Percentiles rank a stretch among this genome's conserved stretches.
Conservation (phyloP, 805 yeast species). For the Saturnispora sekii region DNA sequence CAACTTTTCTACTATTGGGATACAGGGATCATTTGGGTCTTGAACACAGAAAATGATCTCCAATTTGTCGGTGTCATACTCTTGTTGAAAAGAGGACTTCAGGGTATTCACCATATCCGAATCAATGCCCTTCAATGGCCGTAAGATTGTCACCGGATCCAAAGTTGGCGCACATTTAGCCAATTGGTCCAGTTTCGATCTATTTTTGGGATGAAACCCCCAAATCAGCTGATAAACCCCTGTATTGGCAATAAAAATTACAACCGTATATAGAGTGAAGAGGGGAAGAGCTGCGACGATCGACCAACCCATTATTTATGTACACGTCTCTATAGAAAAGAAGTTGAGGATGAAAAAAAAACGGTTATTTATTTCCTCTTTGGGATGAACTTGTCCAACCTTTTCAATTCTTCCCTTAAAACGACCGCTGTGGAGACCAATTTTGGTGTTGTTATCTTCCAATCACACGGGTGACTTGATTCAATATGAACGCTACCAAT, state of each 20-base stretch:
- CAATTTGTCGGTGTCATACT: constrained; percentile 47
- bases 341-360: not conserved
- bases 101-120: constrained; percentile 63
- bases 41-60: constrained; percentile 76
- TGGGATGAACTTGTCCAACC: not conserved
- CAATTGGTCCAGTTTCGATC: constrained; percentile 9
- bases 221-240: constrained; percentile 23
- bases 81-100: constrained; percentile 56
- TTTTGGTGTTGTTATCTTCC: constrained; percentile 8
- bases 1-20: constrained; percentile 43
- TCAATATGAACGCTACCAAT: constrained; percentile 5
- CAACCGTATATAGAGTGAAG: constrained; percentile 24
- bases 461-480: constrained; percentile 3
- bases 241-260: constrained; percentile 18
- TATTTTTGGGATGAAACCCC: constrained; percentile 17
- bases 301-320: not conserved
- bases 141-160: constrained; percentile 63
- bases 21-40: constrained; percentile 50
- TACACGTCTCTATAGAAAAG: not conserved
- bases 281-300: constrained; percentile 5
- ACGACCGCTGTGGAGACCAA: not conserved
- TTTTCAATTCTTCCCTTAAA: not conserved
- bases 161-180: constrained; percentile 20
- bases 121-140: constrained; percentile 83
- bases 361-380: not conserved